Percentiles rank a stretch among this genome's conserved stretches.
phyloP scores from a whole-genome alignment of 1,139 yeast species.

The Saccharomyces hybrid region DNA sequence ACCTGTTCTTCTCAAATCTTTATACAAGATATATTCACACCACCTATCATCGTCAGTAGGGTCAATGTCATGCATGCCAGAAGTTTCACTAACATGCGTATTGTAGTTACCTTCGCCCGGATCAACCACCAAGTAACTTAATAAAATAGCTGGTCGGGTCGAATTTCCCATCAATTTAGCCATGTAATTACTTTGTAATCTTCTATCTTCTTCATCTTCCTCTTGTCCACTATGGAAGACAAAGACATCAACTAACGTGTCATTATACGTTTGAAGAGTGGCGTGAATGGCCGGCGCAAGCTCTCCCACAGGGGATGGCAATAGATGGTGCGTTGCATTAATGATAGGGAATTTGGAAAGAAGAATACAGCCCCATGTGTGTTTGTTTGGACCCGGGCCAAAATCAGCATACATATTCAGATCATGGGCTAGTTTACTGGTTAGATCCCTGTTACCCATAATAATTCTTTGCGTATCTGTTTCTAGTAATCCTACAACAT shows the following conservation, averaged over 20 bases:
- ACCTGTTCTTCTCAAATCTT: slow-evolving; percentile 78
- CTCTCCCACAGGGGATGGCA: slow-evolving; percentile 96
- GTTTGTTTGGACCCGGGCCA: slow-evolving; percentile 97
- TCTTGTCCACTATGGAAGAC: slow-evolving; percentile 98
- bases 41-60: slow-evolving; percentile 94
- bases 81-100: slow-evolving; percentile 74
- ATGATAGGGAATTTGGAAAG: slow-evolving; percentile 90
- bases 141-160: slow-evolving; percentile 66
- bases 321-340: slow-evolving; percentile 78
- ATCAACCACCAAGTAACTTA: slow-evolving; percentile 82
- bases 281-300: slow-evolving; percentile 97
- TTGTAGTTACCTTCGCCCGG: slow-evolving; percentile 87
- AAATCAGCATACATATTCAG: slow-evolving; percentile 90
- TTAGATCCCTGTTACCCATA: slow-evolving; percentile 90
- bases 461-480: slow-evolving; percentile 89
- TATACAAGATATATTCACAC: slow-evolving; percentile 93
- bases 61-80: slow-evolving; percentile 90
- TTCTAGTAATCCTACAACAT: slow-evolving; percentile 83
- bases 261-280: slow-evolving; percentile 84
- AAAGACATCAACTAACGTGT: slow-evolving; percentile 68
- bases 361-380: slow-evolving; percentile 95
- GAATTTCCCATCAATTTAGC: slow-evolving; percentile 75
- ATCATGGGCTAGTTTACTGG: slow-evolving; percentile 87
- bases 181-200: slow-evolving; percentile 72
- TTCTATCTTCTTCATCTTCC: slow-evolving; percentile 89